Evolutionary conservation across 306 rosid genomes (phyloP), one percentile per base, ranked within the genome.

Genomic region (Prinsepia uniflora): DNA sequence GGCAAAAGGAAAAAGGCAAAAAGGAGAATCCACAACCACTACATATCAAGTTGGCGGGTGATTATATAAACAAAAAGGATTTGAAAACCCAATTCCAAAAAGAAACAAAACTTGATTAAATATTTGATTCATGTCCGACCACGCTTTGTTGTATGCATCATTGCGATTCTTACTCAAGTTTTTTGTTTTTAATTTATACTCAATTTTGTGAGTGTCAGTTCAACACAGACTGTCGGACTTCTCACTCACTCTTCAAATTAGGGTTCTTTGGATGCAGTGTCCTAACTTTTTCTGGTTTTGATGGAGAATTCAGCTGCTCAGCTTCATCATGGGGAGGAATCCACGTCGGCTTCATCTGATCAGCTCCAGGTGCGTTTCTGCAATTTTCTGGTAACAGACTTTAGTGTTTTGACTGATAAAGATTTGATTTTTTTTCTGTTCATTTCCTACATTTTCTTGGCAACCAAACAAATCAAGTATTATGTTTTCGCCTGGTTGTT

Each of bases 221-320:
- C 24, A 42, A 10, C 53, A 40, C 43, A 18, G 30, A 63, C 67
- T 58, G 47, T 30, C 48, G 46, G 67, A 64, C 7, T 20, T 22
- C 22, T 47, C 8, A 43, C 65, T 14, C 18, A 17, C 6, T 63
- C 20, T 43, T 19, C 47, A 7, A 20, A 19, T 48, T 70, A 75
- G 60, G 78, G 48, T 70, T 75, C 48, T 75, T 39, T 43, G 24
- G 75, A 44, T 63, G 20, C 36, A 19, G 8, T 57, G 53, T 64
- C n/a, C 10, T 17, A 5, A 44, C n/a, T 55, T 58, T 61, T 68
- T 45, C 41, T 62, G 60, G 65, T 7, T 80, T 63, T 75, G 55
- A 87, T 85, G 92, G 90, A 83, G 59, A 79, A 40, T 68, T 77
- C 78, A 67, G 84, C 45, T 62, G 34, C 71, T 58, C 76, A 80